Base-by-base conservation (phyloP, 371 early-diverging fungal genomes). In the Entomophthora muscae region DNA sequence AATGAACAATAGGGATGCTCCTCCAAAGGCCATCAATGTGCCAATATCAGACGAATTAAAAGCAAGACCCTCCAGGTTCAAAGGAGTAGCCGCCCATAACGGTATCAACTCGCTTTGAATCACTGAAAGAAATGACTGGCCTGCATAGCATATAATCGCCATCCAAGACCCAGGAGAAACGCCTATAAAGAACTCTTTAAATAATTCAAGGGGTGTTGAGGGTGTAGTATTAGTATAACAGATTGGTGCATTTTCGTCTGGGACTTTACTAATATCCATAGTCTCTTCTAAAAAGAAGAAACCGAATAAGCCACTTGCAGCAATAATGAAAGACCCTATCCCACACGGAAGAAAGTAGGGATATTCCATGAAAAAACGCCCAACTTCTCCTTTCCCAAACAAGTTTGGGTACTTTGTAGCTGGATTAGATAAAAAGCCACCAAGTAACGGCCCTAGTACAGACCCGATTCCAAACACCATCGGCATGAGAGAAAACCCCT, bases 331-430 rank as follows among this genome's bases (percentile, higher is more conserved):
- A 0, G 86, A 75, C 5, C 85, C 80, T 7, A 85, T 78, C 13
- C 85, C 70, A 66, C 93, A 93, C 0, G 95, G 95, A 3, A 94
- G 76, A 55, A 89, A 80, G 66, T 91, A 91, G 2, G 92, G 93
- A 63, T 81, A 86, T 5, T 70, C 66, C 2, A 67, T 70, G 51
- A 93, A 78, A 53, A 93, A 75, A 31, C 68, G 65, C 52, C 75
- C 77, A 21, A 57, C 21, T 27, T 76, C 63, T 2, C 83, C 85
- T 10, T 59, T 27, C 5, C 12, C 23, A 73, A 93, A 91, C 5
- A 84, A 51, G 3, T 53, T 59, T 0, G 92, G 91, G 58, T 76
- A 86, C 29, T 76, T 76, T 3, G 74, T 65, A 0, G 76, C 85
- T 0, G 95, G 93, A 54, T 90, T 72, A 0, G 85, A 75, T 3